Conservation (phyloP, 495 filamentous ascomycete species). For the Extremus antarcticus region DNA sequence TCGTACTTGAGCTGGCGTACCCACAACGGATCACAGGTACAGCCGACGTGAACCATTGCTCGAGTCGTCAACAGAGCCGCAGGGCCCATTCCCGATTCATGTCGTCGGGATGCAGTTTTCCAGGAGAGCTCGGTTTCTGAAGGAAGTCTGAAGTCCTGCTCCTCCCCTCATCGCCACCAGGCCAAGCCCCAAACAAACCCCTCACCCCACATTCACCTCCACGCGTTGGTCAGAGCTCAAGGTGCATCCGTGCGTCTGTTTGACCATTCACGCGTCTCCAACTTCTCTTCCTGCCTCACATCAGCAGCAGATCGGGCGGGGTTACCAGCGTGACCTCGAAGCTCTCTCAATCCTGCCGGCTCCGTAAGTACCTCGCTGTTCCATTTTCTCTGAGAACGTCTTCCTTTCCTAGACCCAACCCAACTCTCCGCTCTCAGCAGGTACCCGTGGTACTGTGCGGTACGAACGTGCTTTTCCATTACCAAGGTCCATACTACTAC, state of each 20-base stretch:
- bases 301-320: neutral
- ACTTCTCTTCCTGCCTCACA: neutral
- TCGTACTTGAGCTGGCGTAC: neutral
- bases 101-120: constrained; percentile 3
- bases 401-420: neutral
- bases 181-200: neutral
- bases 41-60: neutral
- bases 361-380: neutral
- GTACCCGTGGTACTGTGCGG: neutral
- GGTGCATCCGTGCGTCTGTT: neutral
- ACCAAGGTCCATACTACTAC: constrained; percentile 3
- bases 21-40: neutral
- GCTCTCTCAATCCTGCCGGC: neutral
- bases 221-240: neutral
- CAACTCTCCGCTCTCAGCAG: neutral
- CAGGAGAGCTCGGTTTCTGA: neutral
- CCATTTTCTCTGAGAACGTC: neutral
- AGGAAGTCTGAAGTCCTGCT: too few relatives aligned
- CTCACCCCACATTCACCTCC: neutral
- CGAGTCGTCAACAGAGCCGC: neutral
- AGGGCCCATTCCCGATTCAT: neutral
- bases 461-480: neutral
- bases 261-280: neutral
- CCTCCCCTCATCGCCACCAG: too few relatives aligned
- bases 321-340: neutral